Conservation (phyloP, 805 yeast genomes). For the Metschnikowia reukaufii region DNA sequence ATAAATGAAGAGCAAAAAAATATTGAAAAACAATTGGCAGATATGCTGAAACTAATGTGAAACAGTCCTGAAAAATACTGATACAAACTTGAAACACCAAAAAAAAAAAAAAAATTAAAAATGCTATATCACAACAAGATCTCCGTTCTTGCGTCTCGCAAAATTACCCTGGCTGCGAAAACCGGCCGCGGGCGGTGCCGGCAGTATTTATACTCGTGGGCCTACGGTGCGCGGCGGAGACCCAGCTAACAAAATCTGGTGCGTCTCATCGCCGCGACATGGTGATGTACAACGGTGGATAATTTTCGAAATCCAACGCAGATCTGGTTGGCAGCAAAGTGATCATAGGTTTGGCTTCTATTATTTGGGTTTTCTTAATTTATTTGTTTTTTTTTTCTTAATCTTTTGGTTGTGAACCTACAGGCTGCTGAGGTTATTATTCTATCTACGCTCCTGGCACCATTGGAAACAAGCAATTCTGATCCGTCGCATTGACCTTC, state of each 20-base stretch:
- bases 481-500: no score
- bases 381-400: no score
- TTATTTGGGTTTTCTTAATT: no score
- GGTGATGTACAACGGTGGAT: background rate
- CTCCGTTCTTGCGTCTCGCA: background rate
- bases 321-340: background rate
- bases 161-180: conserved; percentile 9
- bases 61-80: background rate
- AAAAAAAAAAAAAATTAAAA: background rate
- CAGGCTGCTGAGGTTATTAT: no score
- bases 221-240: background rate
- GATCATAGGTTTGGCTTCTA: background rate
- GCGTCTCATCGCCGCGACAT: conserved; percentile 8
- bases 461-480: no score
- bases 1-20: background rate
- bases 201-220: background rate
- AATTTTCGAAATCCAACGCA: background rate
- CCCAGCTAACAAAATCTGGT: background rate
- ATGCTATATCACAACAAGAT: background rate
- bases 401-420: no score
- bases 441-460: no score
- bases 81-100: background rate
- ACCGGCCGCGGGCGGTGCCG: background rate
- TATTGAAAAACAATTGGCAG: no score
- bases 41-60: background rate